Conservation (phyloP, 768 basidiomycete genomes). For the Galerina sulciceps region DNA sequence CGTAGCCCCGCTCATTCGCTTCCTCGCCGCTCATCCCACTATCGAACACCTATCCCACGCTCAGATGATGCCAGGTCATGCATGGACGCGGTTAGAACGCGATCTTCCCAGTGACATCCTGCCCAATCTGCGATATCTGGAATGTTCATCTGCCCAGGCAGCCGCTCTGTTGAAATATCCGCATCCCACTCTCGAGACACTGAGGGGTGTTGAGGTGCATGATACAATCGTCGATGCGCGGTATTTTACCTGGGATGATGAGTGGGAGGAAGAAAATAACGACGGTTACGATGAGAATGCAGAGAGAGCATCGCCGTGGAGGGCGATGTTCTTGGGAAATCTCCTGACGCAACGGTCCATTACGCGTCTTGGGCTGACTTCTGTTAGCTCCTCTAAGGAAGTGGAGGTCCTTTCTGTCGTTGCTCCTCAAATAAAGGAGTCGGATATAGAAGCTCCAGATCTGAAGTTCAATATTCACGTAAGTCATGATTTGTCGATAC, state of each 20-base stretch:
- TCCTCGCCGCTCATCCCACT: slow-evolving; percentile 2
- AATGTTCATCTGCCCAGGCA: slow-evolving; percentile 8
- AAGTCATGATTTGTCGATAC: no score
- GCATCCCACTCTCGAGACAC: slow-evolving; percentile 2
- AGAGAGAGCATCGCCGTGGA: background rate
- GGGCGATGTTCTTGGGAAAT: background rate
- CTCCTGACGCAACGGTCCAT: slow-evolving; percentile 1
- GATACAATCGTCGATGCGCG: background rate
- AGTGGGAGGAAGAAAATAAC: slow-evolving; percentile 1
- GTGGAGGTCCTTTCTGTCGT: background rate
- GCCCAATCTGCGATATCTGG: slow-evolving; percentile 5
- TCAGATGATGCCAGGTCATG: slow-evolving; percentile 10
- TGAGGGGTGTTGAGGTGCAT: slow-evolving; percentile 6
- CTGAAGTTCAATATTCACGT: no score
- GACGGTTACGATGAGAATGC: background rate
- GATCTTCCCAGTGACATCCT: background rate
- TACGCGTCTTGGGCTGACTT: background rate
- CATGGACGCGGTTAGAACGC: slow-evolving; percentile 4
- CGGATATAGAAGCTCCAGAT: background rate
- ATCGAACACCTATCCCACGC: slow-evolving; percentile 4
- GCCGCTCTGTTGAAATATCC: background rate
- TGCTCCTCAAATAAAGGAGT: slow-evolving; percentile 6
- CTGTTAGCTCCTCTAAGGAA: background rate
- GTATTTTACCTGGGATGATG: slow-evolving; percentile 4
- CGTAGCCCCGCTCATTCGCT: background rate